Evolutionary conservation across 768 basidiomycete species (phyloP).

Genomic region (Pleurotus eryngii): DNA sequence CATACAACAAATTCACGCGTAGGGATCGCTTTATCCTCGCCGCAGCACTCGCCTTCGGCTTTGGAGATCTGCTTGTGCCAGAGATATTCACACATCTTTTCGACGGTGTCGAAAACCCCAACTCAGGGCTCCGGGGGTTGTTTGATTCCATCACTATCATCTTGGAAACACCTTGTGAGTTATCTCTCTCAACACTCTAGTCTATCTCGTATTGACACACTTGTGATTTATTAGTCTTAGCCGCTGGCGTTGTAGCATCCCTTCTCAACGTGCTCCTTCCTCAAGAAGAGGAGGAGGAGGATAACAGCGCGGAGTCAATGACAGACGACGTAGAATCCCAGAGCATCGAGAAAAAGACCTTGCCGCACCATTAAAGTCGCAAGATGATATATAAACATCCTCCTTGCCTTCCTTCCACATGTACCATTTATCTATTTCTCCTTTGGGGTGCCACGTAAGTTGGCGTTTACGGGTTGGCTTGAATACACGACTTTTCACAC

Average conservation of each 20-base stretch:
- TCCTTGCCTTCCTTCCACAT: background rate
- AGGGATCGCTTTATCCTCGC: constrained; percentile 69
- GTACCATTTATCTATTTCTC: background rate
- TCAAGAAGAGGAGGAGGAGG: constrained; percentile 21
- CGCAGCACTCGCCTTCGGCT: constrained; percentile 63
- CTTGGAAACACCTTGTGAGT: constrained; percentile 77
- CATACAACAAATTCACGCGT: constrained; percentile 55
- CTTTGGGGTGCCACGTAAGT: background rate
- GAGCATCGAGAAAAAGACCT: constrained; percentile 8
- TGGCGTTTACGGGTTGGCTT: background rate
- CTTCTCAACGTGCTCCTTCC: constrained; percentile 59
- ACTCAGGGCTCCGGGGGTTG: constrained; percentile 58
- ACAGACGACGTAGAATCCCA: constrained; percentile 28
- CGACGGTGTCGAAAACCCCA: constrained; percentile 52
- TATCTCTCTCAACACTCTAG: background rate
- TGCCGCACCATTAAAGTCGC: no score
- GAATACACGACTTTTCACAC: background rate
- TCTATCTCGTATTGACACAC: background rate
- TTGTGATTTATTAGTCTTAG: constrained; percentile 39
- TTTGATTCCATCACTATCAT: constrained; percentile 79
- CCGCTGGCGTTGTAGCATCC: constrained; percentile 55
- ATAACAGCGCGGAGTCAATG: constrained; percentile 14
- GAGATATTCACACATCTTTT: constrained; percentile 68
- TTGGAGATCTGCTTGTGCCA: constrained; percentile 69
- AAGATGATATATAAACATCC: no score